Evolutionary conservation across 108 stramenopile genomes (phyloP), one percentile per base, ranked within the genome.

Genomic region (Licmophora abbreviata): DNA sequence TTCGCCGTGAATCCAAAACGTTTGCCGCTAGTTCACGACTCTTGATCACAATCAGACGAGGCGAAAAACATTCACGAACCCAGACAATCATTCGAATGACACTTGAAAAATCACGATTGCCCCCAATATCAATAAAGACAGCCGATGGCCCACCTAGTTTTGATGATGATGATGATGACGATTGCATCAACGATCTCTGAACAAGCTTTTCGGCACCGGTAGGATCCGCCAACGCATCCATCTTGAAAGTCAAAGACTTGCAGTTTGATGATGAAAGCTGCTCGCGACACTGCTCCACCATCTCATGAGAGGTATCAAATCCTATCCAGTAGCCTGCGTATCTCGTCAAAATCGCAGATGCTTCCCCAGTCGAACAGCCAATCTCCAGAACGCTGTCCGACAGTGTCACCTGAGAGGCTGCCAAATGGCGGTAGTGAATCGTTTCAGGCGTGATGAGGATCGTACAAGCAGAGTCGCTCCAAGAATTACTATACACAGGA

Each of bases 101-200:
- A 40, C 67, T 56, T 11, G 59, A 42, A 8, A 68, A 59, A 36
- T 83, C 77, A 20, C 88, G 77, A 64, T 91, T 91, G 4, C 88
- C 88, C 5, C 88, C 88, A 63, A 90, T 90, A 44, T 90, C 88
- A 22, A 90, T 71, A 36, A 81, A 78, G 24, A 90, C 63, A n/a
- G 33, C 58, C 51, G n/a, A 49, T 38, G n/a, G n/a, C n/a, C 10
- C 44, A 29, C 1, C 7, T 53, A 5, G 57, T 50, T 48, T 60
- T 59, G n/a, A n/a, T n/a, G n/a, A n/a, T n/a, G n/a, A n/a, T n/a
- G n/a, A n/a, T n/a, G n/a, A n/a, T n/a, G n/a, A n/a, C n/a, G n/a
- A 12, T 37, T 25, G 42, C 27, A 11, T 34, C 8, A 14, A 17
- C 51, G 20, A 20, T 9, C 21, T 50, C 25, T 43, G 34, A 0